phyloP scores from a whole-genome alignment of 2,329 filamentous ascomycete genomes.

The Colletotrichum chlorophyti region DNA sequence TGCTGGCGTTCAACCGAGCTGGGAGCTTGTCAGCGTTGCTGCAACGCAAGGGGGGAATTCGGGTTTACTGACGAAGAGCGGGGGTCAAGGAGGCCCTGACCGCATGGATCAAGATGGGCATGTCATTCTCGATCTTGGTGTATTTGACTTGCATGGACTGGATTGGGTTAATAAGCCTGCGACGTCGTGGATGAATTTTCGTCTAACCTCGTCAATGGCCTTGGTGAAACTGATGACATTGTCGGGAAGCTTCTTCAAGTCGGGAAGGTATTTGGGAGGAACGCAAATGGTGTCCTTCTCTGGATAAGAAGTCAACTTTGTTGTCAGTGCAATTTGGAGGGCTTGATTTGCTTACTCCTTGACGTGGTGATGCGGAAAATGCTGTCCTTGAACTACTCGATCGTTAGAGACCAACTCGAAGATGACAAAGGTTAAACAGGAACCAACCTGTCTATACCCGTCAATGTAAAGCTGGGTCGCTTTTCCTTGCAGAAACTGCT shows the following conservation, averaged over 20 bases:
- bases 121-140: constrained; percentile 36
- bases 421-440: background rate
- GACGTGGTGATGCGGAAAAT: constrained; percentile 38
- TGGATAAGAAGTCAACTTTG: constrained; percentile 8
- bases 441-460: constrained; percentile 13
- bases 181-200: too few relatives aligned
- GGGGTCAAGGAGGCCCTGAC: constrained; percentile 43
- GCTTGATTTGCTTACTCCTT: constrained; percentile 25
- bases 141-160: constrained; percentile 41
- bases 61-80: constrained; percentile 33
- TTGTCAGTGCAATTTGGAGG: background rate
- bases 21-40: background rate
- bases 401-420: background rate
- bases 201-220: constrained; percentile 36
- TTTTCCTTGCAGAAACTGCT: background rate
- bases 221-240: constrained; percentile 37
- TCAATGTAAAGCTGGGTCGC: constrained; percentile 8
- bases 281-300: constrained; percentile 36
- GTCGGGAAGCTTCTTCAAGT: constrained; percentile 40
- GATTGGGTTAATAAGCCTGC: background rate
- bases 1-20: constrained; percentile 43
- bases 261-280: constrained; percentile 37
- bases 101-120: constrained; percentile 35
- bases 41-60: too few relatives aligned
- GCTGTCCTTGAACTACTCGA: constrained; percentile 37